These are phyloP conservation scores for Onygenales sp. DNA, from an alignment of 2,329 filamentous ascomycete species.

Conservation along the genomic window DNA sequence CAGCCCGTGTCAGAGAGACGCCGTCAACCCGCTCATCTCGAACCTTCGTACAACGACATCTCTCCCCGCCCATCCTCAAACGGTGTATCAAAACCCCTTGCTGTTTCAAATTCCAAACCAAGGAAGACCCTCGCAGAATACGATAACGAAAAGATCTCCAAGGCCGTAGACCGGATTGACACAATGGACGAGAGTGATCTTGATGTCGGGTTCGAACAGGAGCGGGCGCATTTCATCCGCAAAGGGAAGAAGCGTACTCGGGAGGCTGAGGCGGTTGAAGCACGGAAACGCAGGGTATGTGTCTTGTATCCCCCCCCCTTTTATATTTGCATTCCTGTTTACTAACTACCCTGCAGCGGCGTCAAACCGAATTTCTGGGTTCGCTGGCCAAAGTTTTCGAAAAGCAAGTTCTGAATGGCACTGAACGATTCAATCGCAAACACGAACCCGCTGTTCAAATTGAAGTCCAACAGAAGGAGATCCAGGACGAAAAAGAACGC, in stretches of 20 bases:
- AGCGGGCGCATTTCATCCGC: conserved; percentile 45
- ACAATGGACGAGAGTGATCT: conserved; percentile 48
- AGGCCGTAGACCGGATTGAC: conserved; percentile 52
- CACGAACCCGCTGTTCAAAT: conserved; percentile 74
- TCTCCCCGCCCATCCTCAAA: conserved; percentile 15
- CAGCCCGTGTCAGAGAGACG: conserved; percentile 17
- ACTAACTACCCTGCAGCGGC: conserved; percentile 40
- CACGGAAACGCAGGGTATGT: conserved; percentile 53
- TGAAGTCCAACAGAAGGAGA: conserved; percentile 80
- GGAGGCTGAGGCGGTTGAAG: conserved; percentile 56
- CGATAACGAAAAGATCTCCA: conserved; percentile 61
- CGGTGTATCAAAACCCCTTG: conserved; percentile 15
- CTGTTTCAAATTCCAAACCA: conserved; percentile 36
- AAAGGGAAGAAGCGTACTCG: conserved; percentile 57
- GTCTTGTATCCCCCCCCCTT: conserved; percentile 17
- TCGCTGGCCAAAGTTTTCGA: conserved; percentile 51
- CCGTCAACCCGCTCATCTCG: conserved; percentile 16
- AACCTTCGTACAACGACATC: conserved; percentile 13
- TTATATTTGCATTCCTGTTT: neutral
- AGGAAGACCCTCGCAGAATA: conserved; percentile 46
- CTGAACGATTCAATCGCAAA: conserved; percentile 63
- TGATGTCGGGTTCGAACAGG: conserved; percentile 44
- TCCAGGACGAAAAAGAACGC: conserved; percentile 92
- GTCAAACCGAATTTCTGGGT: conserved; percentile 47
- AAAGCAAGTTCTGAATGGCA: conserved; percentile 60